These are phyloP conservation scores for Orbilia javanica DNA, from an alignment of 2,329 filamentous ascomycete genomes.

Conservation along the genomic window DNA sequence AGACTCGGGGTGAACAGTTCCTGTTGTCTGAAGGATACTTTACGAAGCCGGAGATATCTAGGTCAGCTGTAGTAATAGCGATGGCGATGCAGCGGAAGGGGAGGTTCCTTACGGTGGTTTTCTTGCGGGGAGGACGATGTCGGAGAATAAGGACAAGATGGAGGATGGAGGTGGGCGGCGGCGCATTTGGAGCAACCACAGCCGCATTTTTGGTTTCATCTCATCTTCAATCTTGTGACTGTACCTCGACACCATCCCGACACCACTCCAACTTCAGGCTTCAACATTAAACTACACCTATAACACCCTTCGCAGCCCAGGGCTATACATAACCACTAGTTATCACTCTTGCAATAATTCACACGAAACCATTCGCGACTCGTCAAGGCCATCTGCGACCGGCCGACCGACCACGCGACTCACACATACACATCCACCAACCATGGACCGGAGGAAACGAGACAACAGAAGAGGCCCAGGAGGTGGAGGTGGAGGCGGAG, in stretches of 20 bases:
- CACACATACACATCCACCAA: not conserved
- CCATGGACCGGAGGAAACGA: conserved; percentile 53
- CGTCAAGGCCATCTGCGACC: not conserved
- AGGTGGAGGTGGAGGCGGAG: not conserved
- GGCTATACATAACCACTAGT: not conserved
- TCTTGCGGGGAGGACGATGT: conserved; percentile 7
- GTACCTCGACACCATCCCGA: not conserved
- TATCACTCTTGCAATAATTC: not conserved
- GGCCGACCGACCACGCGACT: conserved; percentile 9
- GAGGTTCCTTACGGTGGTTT: conserved; percentile 1
- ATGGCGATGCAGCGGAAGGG: not conserved
- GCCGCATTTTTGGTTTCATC: conserved; percentile 35
- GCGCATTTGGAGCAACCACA: conserved; percentile 27
- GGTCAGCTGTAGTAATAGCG: not conserved
- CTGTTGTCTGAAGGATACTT: not conserved
- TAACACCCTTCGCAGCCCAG: not conserved
- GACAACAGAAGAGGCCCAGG: conserved; percentile 25
- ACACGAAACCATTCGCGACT: not conserved
- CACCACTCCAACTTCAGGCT: not conserved
- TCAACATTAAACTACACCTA: too few species aligned
- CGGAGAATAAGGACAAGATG: conserved; percentile 8
- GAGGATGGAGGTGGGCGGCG: conserved; percentile 24
- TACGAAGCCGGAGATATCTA: not conserved
- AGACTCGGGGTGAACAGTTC: not conserved
- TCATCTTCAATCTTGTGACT: conserved; percentile 10